Conservation (phyloP, 352 stramenopile species). For the Pythium graminicola region DNA sequence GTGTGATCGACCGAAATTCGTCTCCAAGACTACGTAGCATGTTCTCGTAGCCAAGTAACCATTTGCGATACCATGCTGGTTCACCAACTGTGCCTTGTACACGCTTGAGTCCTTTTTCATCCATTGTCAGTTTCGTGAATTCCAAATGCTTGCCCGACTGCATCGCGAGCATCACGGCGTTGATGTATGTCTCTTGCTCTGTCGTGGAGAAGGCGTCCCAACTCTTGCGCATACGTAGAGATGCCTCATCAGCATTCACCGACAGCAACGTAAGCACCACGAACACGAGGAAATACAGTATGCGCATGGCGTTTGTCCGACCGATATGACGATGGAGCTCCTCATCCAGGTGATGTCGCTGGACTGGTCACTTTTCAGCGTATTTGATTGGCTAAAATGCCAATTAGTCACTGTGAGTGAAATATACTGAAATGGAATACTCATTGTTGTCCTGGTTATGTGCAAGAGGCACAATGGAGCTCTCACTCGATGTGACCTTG, state of each 20-base stretch:
- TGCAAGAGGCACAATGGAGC: constrained; percentile 1
- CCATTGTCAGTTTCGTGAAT: constrained; percentile 30
- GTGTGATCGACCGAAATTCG: constrained; percentile 26
- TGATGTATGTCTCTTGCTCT: constrained; percentile 29
- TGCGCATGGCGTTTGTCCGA: neutral
- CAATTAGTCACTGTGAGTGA: neutral
- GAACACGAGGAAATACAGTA: neutral
- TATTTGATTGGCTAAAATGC: constrained; percentile 16
- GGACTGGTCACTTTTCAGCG: constrained; percentile 16
- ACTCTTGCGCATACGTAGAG: constrained; percentile 24
- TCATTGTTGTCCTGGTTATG: constrained; percentile 1
- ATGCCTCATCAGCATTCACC: neutral
- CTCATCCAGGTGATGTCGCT: constrained; percentile 1
- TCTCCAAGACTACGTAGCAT: constrained; percentile 30
- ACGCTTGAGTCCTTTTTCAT: constrained; percentile 14
- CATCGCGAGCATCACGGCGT: constrained; percentile 27
- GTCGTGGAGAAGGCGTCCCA: constrained; percentile 25
- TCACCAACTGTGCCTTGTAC: constrained; percentile 18
- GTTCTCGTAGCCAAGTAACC: constrained; percentile 34
- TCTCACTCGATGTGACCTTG: neutral
- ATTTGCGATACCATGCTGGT: constrained; percentile 28
- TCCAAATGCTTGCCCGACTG: constrained; percentile 26
- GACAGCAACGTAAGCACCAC: constrained; percentile 3
- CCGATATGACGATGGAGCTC: neutral
- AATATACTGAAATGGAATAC: constrained; percentile 1